Percentiles rank a stretch among this genome's conserved stretches.
These are phyloP conservation scores for Camelina sativa DNA, from an alignment of 345 rosid genomes.

Conservation along the genomic window DNA sequence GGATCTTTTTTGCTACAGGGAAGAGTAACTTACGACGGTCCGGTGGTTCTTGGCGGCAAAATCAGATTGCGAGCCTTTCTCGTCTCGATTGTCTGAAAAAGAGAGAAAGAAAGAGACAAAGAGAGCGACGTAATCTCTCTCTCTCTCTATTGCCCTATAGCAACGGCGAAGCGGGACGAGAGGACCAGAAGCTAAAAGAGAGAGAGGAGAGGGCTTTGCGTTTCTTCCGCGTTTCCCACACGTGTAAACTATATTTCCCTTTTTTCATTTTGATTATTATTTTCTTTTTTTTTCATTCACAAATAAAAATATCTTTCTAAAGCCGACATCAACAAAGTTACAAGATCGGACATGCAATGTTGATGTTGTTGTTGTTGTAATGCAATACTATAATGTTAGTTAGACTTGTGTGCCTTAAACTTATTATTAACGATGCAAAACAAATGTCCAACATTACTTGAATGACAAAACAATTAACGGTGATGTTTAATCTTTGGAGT, in stretches of 20 bases:
- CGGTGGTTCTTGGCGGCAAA: slow-evolving; percentile 21
- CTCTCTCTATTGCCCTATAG: slow-evolving; percentile 26
- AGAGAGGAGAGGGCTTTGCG: slow-evolving; percentile 30
- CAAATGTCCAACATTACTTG: neutral
- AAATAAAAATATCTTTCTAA: neutral
- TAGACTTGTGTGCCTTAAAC: neutral
- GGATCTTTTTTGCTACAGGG: slow-evolving; percentile 10
- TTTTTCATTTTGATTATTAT: neutral
- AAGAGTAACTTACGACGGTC: slow-evolving; percentile 33
- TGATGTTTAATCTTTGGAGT: neutral
- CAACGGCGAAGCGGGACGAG: slow-evolving; percentile 35
- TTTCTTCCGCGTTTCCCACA: slow-evolving; percentile 38
- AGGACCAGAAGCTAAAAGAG: slow-evolving; percentile 14
- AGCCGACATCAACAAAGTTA: neutral
- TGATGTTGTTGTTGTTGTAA: neutral
- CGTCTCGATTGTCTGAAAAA: slow-evolving; percentile 23
- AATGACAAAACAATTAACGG: neutral
- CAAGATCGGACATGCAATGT: neutral
- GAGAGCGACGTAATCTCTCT: slow-evolving; percentile 10
- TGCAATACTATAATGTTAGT: neutral
- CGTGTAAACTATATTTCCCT: slow-evolving; percentile 18
- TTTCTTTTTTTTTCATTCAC: neutral
- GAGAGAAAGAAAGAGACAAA: slow-evolving; percentile 18
- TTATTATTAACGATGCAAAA: neutral
- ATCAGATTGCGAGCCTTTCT: neutral